phyloP scores from a whole-genome alignment of 2,329 filamentous ascomycete species.

The Cladosporium sphaerospermum region DNA sequence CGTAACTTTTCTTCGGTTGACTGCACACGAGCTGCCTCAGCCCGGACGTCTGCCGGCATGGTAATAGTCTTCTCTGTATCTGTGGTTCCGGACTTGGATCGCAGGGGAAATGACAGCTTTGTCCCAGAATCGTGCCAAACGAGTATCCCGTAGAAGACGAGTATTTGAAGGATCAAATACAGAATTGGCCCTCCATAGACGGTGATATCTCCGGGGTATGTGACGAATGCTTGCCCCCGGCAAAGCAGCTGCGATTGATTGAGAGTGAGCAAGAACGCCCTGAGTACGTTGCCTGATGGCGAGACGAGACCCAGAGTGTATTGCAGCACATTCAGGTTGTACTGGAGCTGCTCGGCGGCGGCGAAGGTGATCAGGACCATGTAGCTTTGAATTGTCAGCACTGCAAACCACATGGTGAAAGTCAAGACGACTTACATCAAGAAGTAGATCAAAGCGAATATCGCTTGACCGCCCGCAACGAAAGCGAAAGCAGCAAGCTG shows the following conservation, averaged over 20 bases:
- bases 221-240: conserved; percentile 41
- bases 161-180: conserved; percentile 67
- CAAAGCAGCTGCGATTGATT: conserved; percentile 83
- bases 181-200: conserved; percentile 77
- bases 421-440: conserved; percentile 40
- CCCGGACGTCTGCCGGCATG: conserved; percentile 46
- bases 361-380: conserved; percentile 57
- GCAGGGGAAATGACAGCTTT: conserved; percentile 11
- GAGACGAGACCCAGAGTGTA: conserved; percentile 68
- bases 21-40: conserved; percentile 44
- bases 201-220: conserved; percentile 61
- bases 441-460: conserved; percentile 44
- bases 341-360: conserved; percentile 62
- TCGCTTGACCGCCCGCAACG: conserved; percentile 67
- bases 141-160: conserved; percentile 63
- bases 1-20: conserved; percentile 60
- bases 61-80: neutral
- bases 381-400: neutral
- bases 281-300: conserved; percentile 70
- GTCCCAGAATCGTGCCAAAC: conserved; percentile 64
- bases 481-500: conserved; percentile 82
- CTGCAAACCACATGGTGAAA: conserved; percentile 73
- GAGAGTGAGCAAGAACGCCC: conserved; percentile 68
- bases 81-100: neutral
- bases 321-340: conserved; percentile 61